Percentiles rank a stretch among this genome's conserved stretches.
These are phyloP conservation scores for Calocera viscosa DNA, from an alignment of 768 basidiomycete species.

Conservation along the genomic window DNA sequence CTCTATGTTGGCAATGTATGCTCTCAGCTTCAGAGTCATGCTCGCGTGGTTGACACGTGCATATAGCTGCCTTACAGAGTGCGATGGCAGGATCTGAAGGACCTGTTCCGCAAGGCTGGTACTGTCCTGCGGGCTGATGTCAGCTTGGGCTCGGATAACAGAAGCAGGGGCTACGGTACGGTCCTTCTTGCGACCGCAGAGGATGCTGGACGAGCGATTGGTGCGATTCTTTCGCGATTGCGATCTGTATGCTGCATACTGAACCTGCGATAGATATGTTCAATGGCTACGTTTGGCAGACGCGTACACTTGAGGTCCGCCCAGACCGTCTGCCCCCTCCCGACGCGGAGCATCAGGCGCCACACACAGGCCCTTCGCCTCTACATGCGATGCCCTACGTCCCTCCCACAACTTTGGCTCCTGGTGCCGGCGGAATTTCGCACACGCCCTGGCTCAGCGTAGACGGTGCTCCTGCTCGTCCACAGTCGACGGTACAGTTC, in stretches of 20 bases:
- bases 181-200: conserved; percentile 89
- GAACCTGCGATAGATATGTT: conserved; percentile 51
- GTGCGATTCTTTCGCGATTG: conserved; percentile 19
- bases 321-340: conserved; percentile 62
- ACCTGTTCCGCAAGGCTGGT: conserved; percentile 90
- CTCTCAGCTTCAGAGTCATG: conserved; percentile 13
- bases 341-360: neutral
- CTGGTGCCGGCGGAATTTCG: neutral
- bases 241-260: neutral
- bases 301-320: conserved; percentile 78
- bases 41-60: conserved; percentile 8
- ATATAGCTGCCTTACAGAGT: conserved; percentile 84
- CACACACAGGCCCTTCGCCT: neutral
- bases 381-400: neutral
- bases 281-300: conserved; percentile 96
- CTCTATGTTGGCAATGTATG: conserved; percentile 91
- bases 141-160: conserved; percentile 68
- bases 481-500: conserved; percentile 2
- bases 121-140: conserved; percentile 62
- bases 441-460: neutral
- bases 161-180: conserved; percentile 85
- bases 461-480: neutral
- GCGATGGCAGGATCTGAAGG: conserved; percentile 98
- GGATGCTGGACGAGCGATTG: conserved; percentile 83
- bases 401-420: conserved; percentile 8